phyloP scores from a whole-genome alignment of 2,329 filamentous ascomycete species.

The Pseudogymnoascus sp. region DNA sequence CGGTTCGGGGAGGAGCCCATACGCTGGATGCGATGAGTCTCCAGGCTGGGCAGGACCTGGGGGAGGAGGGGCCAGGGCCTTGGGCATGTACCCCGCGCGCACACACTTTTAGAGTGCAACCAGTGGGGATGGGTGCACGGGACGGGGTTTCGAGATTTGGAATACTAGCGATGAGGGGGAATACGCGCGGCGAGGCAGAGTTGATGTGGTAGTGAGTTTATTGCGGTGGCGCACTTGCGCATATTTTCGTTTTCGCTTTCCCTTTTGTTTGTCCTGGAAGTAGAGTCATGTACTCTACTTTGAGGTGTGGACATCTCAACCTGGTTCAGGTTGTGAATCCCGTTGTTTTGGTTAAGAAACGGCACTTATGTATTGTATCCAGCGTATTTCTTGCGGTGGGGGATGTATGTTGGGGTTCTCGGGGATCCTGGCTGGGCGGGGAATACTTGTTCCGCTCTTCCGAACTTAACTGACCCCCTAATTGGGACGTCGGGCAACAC shows the following conservation, averaged over 20 bases:
- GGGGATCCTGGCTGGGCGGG: neutral
- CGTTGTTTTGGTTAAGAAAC: constrained; percentile 7
- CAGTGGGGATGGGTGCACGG: neutral
- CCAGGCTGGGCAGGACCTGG: neutral
- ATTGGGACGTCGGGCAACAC: neutral
- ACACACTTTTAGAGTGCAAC: neutral
- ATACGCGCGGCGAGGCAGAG: constrained; percentile 2
- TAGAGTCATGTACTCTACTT: constrained; percentile 3
- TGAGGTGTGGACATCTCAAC: neutral
- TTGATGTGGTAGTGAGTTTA: neutral
- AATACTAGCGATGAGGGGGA: neutral
- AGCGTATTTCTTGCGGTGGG: neutral
- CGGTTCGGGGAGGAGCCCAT: neutral
- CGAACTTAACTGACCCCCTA: neutral
- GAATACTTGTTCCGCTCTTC: constrained; percentile 8
- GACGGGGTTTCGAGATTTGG: neutral
- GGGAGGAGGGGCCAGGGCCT: neutral
- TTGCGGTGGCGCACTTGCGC: neutral
- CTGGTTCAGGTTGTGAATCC: neutral
- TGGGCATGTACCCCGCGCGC: neutral
- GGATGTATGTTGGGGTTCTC: neutral
- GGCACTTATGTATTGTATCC: neutral
- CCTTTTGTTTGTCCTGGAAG: neutral
- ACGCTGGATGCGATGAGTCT: neutral
- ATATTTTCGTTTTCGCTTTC: neutral